Evolutionary conservation across 768 basidiomycete species (phyloP), one percentile per base, ranked within the genome.

Genomic region (Rubroboletus satanas): DNA sequence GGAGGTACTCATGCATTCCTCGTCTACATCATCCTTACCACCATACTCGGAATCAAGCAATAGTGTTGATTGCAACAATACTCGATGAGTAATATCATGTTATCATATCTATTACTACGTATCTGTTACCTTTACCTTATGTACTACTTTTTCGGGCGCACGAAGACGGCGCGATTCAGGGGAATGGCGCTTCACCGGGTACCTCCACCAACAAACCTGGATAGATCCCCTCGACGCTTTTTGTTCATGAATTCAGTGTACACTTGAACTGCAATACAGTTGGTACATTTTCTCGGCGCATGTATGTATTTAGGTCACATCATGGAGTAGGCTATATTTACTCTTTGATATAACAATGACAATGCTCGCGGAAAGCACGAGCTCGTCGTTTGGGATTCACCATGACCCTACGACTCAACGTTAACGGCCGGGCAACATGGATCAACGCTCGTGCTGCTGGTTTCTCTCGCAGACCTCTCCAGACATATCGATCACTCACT

Each of bases 21-120:
- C 69, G 31, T 74, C 74, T 4, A 75, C 75, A 14, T 65, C 70
- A 36, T 76, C 76, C 21, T 58, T 79, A 42, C 78, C 78, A 37
- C 77, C 78, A 10, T 79, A 79, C 59, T 62, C 68, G 29, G 70
- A 70, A 52, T 57, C 53, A 70, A 65, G 49, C 56, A 55, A 42
- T 62, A 63, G 54, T 31, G n/a, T 36, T 18, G 23, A 31, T 14
- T 23, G 36, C 35, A n/a, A 50, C 39, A 11, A 41, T 15, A 36
- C 37, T 47, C 36, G 38, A 67, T 42, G 38, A 37, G 46, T 51
- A 28, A 51, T 26, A 26, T 42, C 39, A 33, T 29, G 33, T 54
- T 45, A 45, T 55, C 29, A 57, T 55, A 67, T 69, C 44, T 65
- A 63, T 58, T 42, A 39, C 45, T 42, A 39, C 45, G 2, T 37